phyloP scores from a whole-genome alignment of 1,284 basidiomycete genomes.

The Melanopsichium pennsylvanicum region DNA sequence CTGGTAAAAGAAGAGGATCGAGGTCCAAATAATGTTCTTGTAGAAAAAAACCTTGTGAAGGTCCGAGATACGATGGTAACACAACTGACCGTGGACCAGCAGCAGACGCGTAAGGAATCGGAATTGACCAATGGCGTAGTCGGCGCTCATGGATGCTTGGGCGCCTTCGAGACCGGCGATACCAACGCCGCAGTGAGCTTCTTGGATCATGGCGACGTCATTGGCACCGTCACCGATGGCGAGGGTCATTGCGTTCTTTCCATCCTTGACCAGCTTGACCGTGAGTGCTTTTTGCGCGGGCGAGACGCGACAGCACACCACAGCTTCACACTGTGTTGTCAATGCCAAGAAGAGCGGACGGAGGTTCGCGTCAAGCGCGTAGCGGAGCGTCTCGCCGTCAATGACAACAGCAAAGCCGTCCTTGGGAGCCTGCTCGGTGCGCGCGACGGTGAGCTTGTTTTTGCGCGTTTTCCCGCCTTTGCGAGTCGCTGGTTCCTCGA shows the following conservation, averaged over 20 bases:
- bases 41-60: conserved; percentile 79
- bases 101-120: conserved; percentile 87
- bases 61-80: conserved; percentile 93
- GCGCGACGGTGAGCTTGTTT: conserved; percentile 42
- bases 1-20: conserved; percentile 93
- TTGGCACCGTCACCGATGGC: conserved; percentile 97
- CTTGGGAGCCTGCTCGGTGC: conserved; percentile 41
- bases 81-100: conserved; percentile 94
- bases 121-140: conserved; percentile 98
- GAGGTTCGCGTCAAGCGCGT: conserved; percentile 79
- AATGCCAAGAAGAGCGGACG: conserved; percentile 88
- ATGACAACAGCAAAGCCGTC: conserved; percentile 89
- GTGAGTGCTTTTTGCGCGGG: conserved; percentile 95
- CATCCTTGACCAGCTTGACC: conserved; percentile 93
- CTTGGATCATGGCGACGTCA: conserved; percentile 97
- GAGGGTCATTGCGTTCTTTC: conserved; percentile 91
- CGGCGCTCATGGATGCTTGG: conserved; percentile 97
- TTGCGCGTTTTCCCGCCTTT: conserved; percentile 42
- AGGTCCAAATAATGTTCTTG: conserved; percentile 74
- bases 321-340: conserved; percentile 93
- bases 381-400: conserved; percentile 88
- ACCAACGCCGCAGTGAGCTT: conserved; percentile 94
- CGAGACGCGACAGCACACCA: conserved; percentile 95
- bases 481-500: conserved; percentile 33
- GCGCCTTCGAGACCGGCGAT: conserved; percentile 93